Evolutionary conservation across 352 stramenopile species (phyloP).

Genomic region (Blastocystis sp.): DNA sequence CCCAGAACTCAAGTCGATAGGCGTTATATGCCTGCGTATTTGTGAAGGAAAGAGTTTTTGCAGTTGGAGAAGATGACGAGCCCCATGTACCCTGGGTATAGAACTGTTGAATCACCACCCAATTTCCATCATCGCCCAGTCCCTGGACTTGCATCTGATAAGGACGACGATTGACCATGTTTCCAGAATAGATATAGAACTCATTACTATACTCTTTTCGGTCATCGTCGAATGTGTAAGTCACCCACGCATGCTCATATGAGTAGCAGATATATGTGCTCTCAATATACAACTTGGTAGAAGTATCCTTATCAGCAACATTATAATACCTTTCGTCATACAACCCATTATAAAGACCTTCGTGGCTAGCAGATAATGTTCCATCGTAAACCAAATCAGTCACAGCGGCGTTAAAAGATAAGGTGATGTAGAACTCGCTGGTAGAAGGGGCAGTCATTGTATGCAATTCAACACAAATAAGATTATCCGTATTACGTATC

Average conservation of each 20-base stretch:
- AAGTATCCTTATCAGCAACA: background rate
- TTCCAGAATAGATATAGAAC: conserved; percentile 1
- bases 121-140: background rate
- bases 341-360: background rate
- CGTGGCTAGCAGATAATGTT: background rate
- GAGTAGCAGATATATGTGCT: background rate
- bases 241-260: background rate
- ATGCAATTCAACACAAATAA: conserved; percentile 24
- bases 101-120: background rate
- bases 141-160: background rate
- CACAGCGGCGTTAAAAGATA: background rate
- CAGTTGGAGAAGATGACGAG: background rate
- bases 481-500: background rate
- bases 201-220: background rate
- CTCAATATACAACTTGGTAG: background rate
- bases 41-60: background rate
- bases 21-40: background rate
- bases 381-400: background rate
- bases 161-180: background rate
- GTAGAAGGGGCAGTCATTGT: background rate
- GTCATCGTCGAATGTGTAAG: background rate
- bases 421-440: background rate
- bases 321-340: background rate
- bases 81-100: background rate
- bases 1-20: background rate